Percentiles rank a stretch among this genome's conserved stretches.
Conservation (phyloP, 805 yeast genomes). For the Candida succiphila region DNA sequence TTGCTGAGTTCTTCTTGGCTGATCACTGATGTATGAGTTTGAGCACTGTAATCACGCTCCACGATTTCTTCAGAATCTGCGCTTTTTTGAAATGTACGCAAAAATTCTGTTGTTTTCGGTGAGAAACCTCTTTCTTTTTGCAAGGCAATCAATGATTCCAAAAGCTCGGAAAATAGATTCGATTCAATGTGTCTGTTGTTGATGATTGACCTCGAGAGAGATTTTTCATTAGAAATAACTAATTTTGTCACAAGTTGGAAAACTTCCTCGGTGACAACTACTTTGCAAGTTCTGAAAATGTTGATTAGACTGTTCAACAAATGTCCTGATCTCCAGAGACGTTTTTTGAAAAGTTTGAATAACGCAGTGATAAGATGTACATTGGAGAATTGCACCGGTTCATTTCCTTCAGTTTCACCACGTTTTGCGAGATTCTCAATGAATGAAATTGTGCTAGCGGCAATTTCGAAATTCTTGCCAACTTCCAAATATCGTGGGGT, state of each 20-base stretch:
- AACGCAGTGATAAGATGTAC: slow-evolving; percentile 2
- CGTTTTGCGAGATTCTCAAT: slow-evolving; percentile 1
- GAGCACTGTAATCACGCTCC: not conserved
- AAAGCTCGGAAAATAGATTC: slow-evolving; percentile 9
- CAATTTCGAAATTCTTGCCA: slow-evolving; percentile 6
- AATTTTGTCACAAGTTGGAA: slow-evolving; percentile 11
- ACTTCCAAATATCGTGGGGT: slow-evolving; percentile 4
- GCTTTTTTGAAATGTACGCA: not conserved
- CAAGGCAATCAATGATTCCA: slow-evolving; percentile 11
- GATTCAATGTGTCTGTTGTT: slow-evolving; percentile 2
- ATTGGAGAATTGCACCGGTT: not conserved
- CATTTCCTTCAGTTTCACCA: not conserved
- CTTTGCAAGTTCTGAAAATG: slow-evolving; percentile 4
- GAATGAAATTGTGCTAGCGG: slow-evolving; percentile 3
- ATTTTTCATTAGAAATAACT: slow-evolving; percentile 10
- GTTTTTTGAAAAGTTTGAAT: slow-evolving; percentile 10
- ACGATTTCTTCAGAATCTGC: not conserved
- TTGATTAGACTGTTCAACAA: slow-evolving; percentile 9
- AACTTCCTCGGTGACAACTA: slow-evolving; percentile 5
- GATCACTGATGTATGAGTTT: not conserved
- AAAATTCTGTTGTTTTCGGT: not conserved
- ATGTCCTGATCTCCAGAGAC: slow-evolving; percentile 8
- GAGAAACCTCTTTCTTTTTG: slow-evolving; percentile 5
- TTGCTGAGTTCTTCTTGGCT: slow-evolving; percentile 10
- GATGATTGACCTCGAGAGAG: slow-evolving; percentile 10